Evolutionary conservation across 176 grass and related monocot species (phyloP), one percentile per base, ranked within the genome.

Genomic region (Coix lacrymajobi): DNA sequence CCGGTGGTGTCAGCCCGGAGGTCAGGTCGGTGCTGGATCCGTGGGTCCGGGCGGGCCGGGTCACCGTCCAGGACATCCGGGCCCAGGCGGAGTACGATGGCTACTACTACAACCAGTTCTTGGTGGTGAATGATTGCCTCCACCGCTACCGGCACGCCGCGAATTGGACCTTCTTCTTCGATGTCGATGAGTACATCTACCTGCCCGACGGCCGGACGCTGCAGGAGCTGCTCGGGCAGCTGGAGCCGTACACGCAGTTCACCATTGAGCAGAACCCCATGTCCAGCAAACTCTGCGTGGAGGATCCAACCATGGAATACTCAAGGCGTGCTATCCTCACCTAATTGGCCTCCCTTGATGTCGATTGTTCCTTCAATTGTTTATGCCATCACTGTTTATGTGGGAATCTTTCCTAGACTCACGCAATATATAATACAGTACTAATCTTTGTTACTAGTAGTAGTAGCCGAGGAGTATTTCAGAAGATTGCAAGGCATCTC

Each of bases 141-240:
- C 94, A 97, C 44, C 85, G 94, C 25, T 90, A 97, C 54, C 65
- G 89, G 14, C 91, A 94, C 88, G 77, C 79, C 13, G 83, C 94
- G 3, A 94, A 92, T 65, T 97, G 94, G 94, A 97, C 92, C 61
- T 97, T 94, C 83, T 97, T 97, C 91, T 97, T 97, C 9, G 94
- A 97, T 28, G 79, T 94, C 19, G 94, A 97, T 22, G 94, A 97
- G 76, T 97, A 94, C 81, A 85, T 97, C 51, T 94, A 84, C 76
- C 79, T 97, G 19, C 84, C 86, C 0, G 76, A 79, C 1, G 87
- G 91, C 39, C 48, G 76, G 9, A 80, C 76, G 16, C 81, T 97
- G 52, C 79, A 88, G 57, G 79, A 79, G 17, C 78, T 94, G 79
- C 76, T 94, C 6, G 66, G 76, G 32, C 72, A 71, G 72, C 85